Conservation (phyloP, 2,329 filamentous ascomycete genomes). For the Colletotrichum simmondsii region DNA sequence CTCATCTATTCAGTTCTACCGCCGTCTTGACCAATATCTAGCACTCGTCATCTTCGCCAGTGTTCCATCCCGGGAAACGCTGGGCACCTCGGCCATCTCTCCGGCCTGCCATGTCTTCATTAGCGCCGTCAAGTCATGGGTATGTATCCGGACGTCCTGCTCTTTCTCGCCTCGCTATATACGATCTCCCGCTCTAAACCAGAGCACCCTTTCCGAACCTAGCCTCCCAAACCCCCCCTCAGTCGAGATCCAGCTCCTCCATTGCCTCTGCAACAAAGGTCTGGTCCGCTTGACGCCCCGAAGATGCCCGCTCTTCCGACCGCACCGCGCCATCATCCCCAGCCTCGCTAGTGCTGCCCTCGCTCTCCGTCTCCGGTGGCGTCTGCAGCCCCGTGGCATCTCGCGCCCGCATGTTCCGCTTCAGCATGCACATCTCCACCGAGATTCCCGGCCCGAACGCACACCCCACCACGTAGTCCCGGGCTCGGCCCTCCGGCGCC, state of each 20-base stretch:
- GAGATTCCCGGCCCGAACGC: conserved; percentile 78
- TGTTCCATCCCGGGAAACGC: not conserved
- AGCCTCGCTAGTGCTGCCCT: conserved; percentile 54
- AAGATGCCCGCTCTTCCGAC: conserved; percentile 10
- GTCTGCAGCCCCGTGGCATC: conserved; percentile 56
- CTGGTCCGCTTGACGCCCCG: conserved; percentile 21
- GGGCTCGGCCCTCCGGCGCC: conserved; percentile 58
- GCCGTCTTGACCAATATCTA: conserved; percentile 1
- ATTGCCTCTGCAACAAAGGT: conserved; percentile 38
- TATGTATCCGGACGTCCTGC: conserved; percentile 10
- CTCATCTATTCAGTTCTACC: not conserved
- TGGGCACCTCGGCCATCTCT: not conserved
- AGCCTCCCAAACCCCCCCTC: not conserved
- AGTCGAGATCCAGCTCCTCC: conserved; percentile 39
- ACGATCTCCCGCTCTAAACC: not conserved
- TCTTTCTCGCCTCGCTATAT: not conserved
- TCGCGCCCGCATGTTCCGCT: conserved; percentile 51
- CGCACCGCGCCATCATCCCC: conserved; percentile 46
- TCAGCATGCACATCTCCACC: conserved; percentile 76
- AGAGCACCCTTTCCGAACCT: not conserved
- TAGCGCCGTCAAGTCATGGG: conserved; percentile 22
- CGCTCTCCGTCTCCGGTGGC: conserved; percentile 65
- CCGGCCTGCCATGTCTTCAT: not conserved
- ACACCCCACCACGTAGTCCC: conserved; percentile 72
- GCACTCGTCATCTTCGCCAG: not conserved